Percentiles rank a stretch among this genome's conserved stretches.
phyloP scores from a whole-genome alignment of 331 rosid species.

The Pyracantha coccinea region DNA sequence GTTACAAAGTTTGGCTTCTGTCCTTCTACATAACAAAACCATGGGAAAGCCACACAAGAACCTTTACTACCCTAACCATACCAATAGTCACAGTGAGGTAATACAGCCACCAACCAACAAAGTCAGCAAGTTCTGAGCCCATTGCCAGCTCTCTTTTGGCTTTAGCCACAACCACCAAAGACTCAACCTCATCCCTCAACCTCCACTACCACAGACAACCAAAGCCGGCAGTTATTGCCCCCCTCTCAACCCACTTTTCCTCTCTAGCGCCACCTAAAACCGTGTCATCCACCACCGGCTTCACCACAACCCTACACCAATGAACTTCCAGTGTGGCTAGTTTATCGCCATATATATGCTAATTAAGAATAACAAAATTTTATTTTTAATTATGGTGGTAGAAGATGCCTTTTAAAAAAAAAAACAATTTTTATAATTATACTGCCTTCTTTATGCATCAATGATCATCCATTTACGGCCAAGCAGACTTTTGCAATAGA shows the following conservation, averaged over 20 bases:
- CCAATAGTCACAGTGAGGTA: constrained; percentile 64
- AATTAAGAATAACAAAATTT: too few species aligned
- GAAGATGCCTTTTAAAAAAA: too few species aligned
- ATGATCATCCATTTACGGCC: not conserved
- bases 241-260: constrained; percentile 52
- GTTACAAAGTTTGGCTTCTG: constrained; percentile 7
- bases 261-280: constrained; percentile 32
- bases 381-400: too few species aligned
- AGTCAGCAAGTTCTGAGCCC: constrained; percentile 41
- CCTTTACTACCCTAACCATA: constrained; percentile 44
- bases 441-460: not conserved
- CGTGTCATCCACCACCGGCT: constrained; percentile 80
- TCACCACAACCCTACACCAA: constrained; percentile 70
- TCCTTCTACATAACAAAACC: constrained; percentile 21
- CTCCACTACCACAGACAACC: constrained; percentile 80
- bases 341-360: too few species aligned
- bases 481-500: not conserved
- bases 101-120: constrained; percentile 62
- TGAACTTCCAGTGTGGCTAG: constrained; percentile 10
- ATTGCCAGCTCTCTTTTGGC: constrained; percentile 38
- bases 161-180: constrained; percentile 50
- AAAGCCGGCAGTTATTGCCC: constrained; percentile 38
- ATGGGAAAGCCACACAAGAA: constrained; percentile 31
- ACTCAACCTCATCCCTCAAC: constrained; percentile 63
- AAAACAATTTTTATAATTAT: not conserved